phyloP scores from a whole-genome alignment of 495 filamentous ascomycete genomes.

The Annulohypoxylon bovei region DNA sequence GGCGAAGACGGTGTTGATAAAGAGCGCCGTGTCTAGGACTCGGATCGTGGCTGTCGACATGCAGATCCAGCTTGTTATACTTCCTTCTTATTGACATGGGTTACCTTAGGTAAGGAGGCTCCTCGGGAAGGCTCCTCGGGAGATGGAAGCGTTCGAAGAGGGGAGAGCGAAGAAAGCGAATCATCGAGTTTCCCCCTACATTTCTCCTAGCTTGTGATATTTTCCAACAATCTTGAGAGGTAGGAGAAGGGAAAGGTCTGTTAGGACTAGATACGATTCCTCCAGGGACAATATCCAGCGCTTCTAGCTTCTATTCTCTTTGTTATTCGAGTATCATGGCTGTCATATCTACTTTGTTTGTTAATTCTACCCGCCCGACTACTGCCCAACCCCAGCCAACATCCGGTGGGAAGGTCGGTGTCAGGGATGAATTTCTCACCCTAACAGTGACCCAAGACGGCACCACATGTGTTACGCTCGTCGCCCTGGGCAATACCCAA shows the following conservation, averaged over 20 bases:
- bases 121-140: slow-evolving; percentile 2
- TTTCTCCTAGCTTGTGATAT: neutral
- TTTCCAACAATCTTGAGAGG: neutral
- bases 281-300: neutral
- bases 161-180: neutral
- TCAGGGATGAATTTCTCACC: slow-evolving; percentile 3
- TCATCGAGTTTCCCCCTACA: neutral
- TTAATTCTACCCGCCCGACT: neutral
- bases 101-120: slow-evolving; percentile 11
- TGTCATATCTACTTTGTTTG: neutral
- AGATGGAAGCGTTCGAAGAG: neutral
- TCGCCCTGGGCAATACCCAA: slow-evolving; percentile 12
- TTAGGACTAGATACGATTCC: neutral
- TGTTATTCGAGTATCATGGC: slow-evolving; percentile 7
- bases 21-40: neutral
- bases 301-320: neutral
- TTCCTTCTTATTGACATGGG: slow-evolving; percentile 19
- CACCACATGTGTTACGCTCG: neutral
- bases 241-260: neutral
- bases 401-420: neutral
- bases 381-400: neutral
- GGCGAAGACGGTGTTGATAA: slow-evolving; percentile 7
- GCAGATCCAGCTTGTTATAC: slow-evolving; percentile 1
- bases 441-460: slow-evolving; percentile 10
- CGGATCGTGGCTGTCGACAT: slow-evolving; percentile 8